A percentile compares a stretch with the other conserved stretches of the same genome.
Evolutionary conservation across 1,284 basidiomycete species (phyloP).

Genomic region (Cryptococcus sp.): DNA sequence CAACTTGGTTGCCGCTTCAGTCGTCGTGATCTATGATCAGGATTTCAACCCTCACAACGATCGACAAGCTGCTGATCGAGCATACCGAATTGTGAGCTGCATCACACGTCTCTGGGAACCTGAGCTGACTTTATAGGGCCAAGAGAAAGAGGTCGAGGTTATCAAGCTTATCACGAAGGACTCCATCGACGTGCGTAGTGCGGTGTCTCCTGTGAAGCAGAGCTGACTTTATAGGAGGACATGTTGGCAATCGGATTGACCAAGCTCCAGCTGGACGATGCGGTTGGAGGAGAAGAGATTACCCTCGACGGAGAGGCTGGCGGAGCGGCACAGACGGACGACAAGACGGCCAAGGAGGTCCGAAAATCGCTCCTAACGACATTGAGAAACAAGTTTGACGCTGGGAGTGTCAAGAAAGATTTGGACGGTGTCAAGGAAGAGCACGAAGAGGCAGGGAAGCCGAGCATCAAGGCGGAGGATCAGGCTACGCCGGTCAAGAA

Average conservation of each 20-base stretch:
- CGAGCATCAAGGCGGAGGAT: slow-evolving; percentile 1
- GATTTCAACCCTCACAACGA: slow-evolving; percentile 88
- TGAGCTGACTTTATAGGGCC: slow-evolving; percentile 23
- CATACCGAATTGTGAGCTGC: slow-evolving; percentile 75
- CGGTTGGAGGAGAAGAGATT: slow-evolving; percentile 65
- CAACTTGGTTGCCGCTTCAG: slow-evolving; percentile 84
- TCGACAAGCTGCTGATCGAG: slow-evolving; percentile 92
- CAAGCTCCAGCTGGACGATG: slow-evolving; percentile 85
- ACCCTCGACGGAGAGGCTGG: slow-evolving; percentile 22
- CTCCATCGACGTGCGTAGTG: slow-evolving; percentile 65
- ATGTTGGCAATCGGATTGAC: slow-evolving; percentile 84
- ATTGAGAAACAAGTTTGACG: slow-evolving; percentile 63
- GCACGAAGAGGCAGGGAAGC: neutral
- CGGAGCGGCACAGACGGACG: slow-evolving; percentile 58
- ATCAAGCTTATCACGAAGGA: slow-evolving; percentile 88
- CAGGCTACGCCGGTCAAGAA: slow-evolving; percentile 18
- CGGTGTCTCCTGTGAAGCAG: neutral
- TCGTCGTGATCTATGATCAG: slow-evolving; percentile 95
- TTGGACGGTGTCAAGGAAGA: slow-evolving; percentile 3
- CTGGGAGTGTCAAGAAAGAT: slow-evolving; percentile 31
- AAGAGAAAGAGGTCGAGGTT: slow-evolving; percentile 50
- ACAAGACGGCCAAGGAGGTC: slow-evolving; percentile 60
- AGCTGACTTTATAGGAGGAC: slow-evolving; percentile 57
- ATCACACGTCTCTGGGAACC: neutral
- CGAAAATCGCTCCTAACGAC: slow-evolving; percentile 73